Percentiles rank a stretch among this genome's conserved stretches.
Evolutionary conservation across 2,329 filamentous ascomycete species (phyloP).

Genomic region (Fusarium veterinarium): DNA sequence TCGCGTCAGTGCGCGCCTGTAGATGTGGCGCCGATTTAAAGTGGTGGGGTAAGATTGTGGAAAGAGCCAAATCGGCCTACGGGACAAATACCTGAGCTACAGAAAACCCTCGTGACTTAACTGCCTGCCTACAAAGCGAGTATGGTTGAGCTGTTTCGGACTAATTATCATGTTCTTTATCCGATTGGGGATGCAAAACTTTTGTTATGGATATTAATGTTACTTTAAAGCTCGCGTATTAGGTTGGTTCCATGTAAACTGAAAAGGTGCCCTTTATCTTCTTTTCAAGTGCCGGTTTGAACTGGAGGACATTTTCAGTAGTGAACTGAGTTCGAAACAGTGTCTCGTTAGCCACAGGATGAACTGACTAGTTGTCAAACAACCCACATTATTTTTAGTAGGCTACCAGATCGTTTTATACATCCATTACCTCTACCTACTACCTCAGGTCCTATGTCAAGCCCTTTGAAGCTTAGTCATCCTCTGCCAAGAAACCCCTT

Average conservation of each 20-base stretch:
- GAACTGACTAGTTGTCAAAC: too few species aligned
- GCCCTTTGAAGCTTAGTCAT: slow-evolving; percentile 36
- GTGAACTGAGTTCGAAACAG: background rate
- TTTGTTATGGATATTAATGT: background rate
- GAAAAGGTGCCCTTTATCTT: background rate
- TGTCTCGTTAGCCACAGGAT: background rate
- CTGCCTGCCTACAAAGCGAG: background rate
- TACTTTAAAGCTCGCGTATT: background rate
- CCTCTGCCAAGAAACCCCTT: slow-evolving; percentile 23
- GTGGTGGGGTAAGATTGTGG: slow-evolving; percentile 36
- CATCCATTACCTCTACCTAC: background rate
- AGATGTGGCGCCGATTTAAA: slow-evolving; percentile 38
- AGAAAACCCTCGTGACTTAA: background rate
- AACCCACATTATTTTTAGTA: background rate
- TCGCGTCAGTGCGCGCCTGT: slow-evolving; percentile 38
- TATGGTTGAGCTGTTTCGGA: background rate
- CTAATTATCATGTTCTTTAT: background rate
- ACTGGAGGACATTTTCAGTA: background rate
- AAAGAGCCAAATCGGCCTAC: background rate
- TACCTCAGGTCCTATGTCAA: background rate
- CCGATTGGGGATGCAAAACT: background rate
- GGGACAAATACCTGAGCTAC: background rate
- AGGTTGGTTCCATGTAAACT: background rate
- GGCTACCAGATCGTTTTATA: background rate
- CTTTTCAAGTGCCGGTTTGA: background rate